Percentiles rank a stretch among this genome's conserved stretches.
These are phyloP conservation scores for barrel medic (Medicago truncatula) DNA, from an alignment of 306 rosid genomes.

Conservation along the genomic window DNA sequence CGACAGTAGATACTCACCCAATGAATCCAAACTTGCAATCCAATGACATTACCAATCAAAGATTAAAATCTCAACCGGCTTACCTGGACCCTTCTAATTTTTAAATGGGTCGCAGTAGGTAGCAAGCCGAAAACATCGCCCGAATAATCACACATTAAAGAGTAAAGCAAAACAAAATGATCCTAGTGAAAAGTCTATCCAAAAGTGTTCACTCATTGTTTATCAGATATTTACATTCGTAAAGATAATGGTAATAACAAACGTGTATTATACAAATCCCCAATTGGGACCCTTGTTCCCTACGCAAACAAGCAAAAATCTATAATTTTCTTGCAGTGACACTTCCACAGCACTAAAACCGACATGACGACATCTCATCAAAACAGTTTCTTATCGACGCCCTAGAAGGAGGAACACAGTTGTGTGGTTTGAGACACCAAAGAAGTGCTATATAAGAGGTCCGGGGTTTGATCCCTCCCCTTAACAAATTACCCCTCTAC, in stretches of 20 bases:
- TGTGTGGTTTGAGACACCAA: too few species aligned
- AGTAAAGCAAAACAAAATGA: background rate
- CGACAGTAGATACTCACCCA: background rate
- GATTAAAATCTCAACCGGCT: background rate
- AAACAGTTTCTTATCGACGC: background rate
- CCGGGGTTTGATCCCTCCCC: too few species aligned
- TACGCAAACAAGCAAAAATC: background rate
- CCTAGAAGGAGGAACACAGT: too few species aligned
- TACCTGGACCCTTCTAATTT: background rate
- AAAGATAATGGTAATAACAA: background rate
- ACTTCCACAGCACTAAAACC: background rate
- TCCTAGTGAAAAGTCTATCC: background rate
- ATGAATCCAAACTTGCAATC: background rate
- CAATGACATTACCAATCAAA: slow-evolving; percentile 17
- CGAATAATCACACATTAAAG: background rate
- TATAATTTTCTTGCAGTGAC: background rate
- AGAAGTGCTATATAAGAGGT: too few species aligned
- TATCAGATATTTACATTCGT: background rate
- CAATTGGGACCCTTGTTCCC: background rate
- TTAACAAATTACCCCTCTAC: too few species aligned
- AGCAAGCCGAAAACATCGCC: background rate
- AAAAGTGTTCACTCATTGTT: background rate
- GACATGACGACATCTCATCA: background rate
- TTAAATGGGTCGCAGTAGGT: background rate
- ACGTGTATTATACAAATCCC: background rate